Conservation (phyloP, 768 basidiomycete genomes). For the Pisolithus microcarpus region DNA sequence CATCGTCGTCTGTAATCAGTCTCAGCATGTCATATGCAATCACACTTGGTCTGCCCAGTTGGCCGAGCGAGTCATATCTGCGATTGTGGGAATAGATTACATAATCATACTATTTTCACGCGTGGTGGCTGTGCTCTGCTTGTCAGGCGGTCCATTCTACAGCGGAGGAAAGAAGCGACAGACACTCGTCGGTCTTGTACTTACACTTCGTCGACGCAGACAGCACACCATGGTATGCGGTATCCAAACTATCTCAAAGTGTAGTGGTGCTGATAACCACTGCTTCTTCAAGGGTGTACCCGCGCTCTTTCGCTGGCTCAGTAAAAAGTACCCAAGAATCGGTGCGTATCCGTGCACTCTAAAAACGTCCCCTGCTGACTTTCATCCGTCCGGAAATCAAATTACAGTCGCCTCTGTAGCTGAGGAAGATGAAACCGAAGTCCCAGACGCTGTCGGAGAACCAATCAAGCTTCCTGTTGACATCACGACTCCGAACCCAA, state of each 20-base stretch:
- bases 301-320: conserved; percentile 96
- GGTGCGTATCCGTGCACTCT: conserved; percentile 39
- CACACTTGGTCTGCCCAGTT: too few species aligned
- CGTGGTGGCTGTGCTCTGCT: background rate
- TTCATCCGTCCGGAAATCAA: background rate
- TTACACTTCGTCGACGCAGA: background rate
- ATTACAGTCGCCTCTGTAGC: conserved; percentile 62
- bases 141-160: background rate
- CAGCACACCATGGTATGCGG: conserved; percentile 16
- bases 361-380: background rate
- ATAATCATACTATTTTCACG: conserved; percentile 7
- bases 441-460: conserved; percentile 61
- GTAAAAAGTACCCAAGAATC: conserved; percentile 98
- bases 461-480: conserved; percentile 70
- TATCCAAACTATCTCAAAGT: background rate
- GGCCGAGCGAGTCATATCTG: conserved; percentile 15
- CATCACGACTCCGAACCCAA: conserved; percentile 81
- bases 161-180: background rate
- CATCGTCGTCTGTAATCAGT: conserved; percentile 8
- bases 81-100: conserved; percentile 13
- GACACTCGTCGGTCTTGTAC: background rate
- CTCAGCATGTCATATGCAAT: too few species aligned
- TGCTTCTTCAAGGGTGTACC: conserved; percentile 76
- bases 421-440: conserved; percentile 75
- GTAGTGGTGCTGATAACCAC: conserved; percentile 1